phyloP scores from a whole-genome alignment of 1,139 yeast genomes.

The Candida sp. region DNA sequence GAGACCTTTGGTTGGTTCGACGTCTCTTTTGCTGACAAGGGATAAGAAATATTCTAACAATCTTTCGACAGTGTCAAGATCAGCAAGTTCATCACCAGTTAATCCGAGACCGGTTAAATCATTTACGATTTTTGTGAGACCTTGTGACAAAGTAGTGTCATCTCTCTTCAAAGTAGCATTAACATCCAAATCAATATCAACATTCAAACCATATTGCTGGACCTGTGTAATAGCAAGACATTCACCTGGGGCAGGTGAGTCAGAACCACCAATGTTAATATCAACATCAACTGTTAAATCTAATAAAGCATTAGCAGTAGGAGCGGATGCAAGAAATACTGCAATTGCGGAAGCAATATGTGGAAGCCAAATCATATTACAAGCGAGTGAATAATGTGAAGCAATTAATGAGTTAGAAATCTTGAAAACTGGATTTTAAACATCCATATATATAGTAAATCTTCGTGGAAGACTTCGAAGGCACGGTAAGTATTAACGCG shows the following conservation, averaged over 20 bases:
- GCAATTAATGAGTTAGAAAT: neutral
- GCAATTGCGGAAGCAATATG: neutral
- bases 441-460: neutral
- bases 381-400: neutral
- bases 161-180: neutral
- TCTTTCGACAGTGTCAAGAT: neutral
- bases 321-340: neutral
- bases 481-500: neutral
- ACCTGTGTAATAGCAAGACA: neutral
- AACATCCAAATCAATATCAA: neutral
- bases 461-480: neutral
- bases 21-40: neutral
- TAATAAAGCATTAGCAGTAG: neutral
- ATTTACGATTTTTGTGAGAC: neutral
- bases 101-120: neutral
- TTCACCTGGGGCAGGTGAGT: neutral
- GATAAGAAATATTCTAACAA: neutral
- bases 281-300: neutral
- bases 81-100: neutral
- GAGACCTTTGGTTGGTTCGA: neutral
- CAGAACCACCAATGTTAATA: neutral
- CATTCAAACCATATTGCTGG: neutral
- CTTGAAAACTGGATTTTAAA: neutral
- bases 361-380: neutral
- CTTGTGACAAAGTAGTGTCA: neutral